Base-by-base conservation (phyloP, 2,329 filamentous ascomycete species). In the Colletotrichum costaricense region DNA sequence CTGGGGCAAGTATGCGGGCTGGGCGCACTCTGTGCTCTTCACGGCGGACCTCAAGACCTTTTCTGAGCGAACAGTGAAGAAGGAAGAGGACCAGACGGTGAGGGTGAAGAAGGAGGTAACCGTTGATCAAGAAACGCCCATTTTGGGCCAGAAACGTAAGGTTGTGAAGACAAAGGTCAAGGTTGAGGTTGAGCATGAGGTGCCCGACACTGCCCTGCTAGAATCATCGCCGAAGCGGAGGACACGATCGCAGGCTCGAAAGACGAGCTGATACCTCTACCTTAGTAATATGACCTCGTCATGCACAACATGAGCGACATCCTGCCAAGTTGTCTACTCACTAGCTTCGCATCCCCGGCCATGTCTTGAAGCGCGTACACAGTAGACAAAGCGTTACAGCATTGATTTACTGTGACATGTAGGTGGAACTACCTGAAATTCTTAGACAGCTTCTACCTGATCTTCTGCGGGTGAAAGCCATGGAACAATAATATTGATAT, bases 11-110 rank as follows among this genome's bases (percentile, higher is more conserved):
- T 94, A 98, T 78, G 97, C 97, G 1, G 97, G 97, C 1, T 99
- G 97, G 97, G 97, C 97, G 11, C 97, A 99, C 84, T 97, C 94
- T 3, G 97, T 99, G 9, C 87, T 99, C 14, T 99, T 99, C 79
- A 97, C 97, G 0, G 97, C 97, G 0, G 95, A 99, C 79, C 82
- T 99, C 69, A 93, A 91, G 79, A 90, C 94, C 0, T 98, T 98
- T 79, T 93, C 95, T 0, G 93, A 94, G 76, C 88, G 89, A 26
- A 85, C 88, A 69, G 83, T 85, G 4, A 67, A 75, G 69, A 76
- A 79, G 38, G 35, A 74, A 38, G 73, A 73, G 24, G 24, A 14
- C 1, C 52, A 75, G 7, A 69, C 73, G 22, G 67, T 78, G 2
- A 76, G 74, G 28, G 33, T 76, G 11, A 74, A 79, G 67, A 67